Conservation (phyloP, 2,329 filamentous ascomycete genomes). For the Nemania sp. region DNA sequence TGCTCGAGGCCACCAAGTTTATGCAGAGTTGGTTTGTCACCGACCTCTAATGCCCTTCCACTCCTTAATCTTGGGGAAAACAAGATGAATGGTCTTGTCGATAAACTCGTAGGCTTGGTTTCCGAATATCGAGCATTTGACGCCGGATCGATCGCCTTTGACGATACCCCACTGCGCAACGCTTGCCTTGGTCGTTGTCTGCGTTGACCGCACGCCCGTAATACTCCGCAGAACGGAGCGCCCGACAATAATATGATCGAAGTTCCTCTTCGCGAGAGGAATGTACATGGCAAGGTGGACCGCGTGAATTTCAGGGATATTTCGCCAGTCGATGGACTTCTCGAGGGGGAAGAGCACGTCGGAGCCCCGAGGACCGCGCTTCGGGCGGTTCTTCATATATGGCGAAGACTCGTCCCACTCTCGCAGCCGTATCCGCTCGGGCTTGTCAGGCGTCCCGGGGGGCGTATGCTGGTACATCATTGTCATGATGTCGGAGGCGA, state of each 20-base stretch:
- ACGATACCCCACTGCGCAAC: slow-evolving; percentile 77
- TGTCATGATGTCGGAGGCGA: slow-evolving; percentile 85
- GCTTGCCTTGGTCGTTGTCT: slow-evolving; percentile 71
- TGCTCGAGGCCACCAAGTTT: background rate
- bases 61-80: slow-evolving; percentile 94
- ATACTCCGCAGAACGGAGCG: slow-evolving; percentile 86
- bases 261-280: slow-evolving; percentile 71
- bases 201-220: slow-evolving; percentile 72
- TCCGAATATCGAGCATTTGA: slow-evolving; percentile 77
- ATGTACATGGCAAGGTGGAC: slow-evolving; percentile 80
- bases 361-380: slow-evolving; percentile 81
- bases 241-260: slow-evolving; percentile 77
- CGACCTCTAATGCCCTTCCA: slow-evolving; percentile 71
- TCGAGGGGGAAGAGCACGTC: slow-evolving; percentile 74
- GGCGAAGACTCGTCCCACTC: slow-evolving; percentile 89
- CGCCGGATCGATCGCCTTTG: slow-evolving; percentile 71
- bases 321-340: slow-evolving; percentile 76
- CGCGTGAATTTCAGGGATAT: slow-evolving; percentile 79
- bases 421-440: slow-evolving; percentile 70
- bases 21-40: slow-evolving; percentile 23
- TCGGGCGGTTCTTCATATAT: slow-evolving; percentile 89
- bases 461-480: slow-evolving; percentile 85
- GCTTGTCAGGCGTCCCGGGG: slow-evolving; percentile 66
- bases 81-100: slow-evolving; percentile 85
- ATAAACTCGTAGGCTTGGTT: slow-evolving; percentile 89